Evolutionary conservation across 139 green algal species (phyloP), one percentile per base, ranked within the genome.

Genomic region (Chlorella sp.): DNA sequence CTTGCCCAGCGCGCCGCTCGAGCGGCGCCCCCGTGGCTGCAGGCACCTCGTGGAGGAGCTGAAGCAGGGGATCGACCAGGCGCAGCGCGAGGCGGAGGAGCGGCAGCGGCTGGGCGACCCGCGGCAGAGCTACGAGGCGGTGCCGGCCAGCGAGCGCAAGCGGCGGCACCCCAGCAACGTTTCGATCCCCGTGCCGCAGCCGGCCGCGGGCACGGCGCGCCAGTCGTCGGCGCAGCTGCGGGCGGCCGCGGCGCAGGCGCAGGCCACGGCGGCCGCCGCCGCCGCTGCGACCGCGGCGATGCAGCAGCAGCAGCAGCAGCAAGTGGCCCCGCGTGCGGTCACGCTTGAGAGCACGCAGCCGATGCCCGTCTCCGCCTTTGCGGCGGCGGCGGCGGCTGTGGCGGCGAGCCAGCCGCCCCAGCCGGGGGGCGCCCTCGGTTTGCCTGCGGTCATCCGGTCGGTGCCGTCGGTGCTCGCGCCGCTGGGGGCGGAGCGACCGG

Each of bases 41-140:
- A 79, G 61, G 5, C 0, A n/a, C 14, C n/a, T 79, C 50, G 29
- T 79, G 17, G 36, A 42, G 1, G 73, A 82, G 48, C 36, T 79
- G 31, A 40, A 40, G 25, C 27, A 27, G 14, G 76, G 66, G 31
- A 17, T 82, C 17, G 56, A 73, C 21, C 56, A 53, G 2, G 63
- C 71, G 3, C 66, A 36, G 14, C 6, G 5, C 8, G 63, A 82
- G 14, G 67, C 76, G 1, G 53, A 8, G 5, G 74, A 80, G 33
- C 61, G 62, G 53, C 36, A n/a, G 42, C 65, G 59, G 7, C 33
- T 69, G 6, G 74, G 74, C 14, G 74, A 80, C 53, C 60, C 65
- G 23, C 51, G 74, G 42, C 74, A 80, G 55, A 80, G 74, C 55
- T 80, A 80, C 53, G 74, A 80, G 65, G 35, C 43, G 1, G 23